Evolutionary conservation across 2,329 filamentous ascomycete genomes (phyloP).

Genomic region (Chrysoporthe puriensis): DNA sequence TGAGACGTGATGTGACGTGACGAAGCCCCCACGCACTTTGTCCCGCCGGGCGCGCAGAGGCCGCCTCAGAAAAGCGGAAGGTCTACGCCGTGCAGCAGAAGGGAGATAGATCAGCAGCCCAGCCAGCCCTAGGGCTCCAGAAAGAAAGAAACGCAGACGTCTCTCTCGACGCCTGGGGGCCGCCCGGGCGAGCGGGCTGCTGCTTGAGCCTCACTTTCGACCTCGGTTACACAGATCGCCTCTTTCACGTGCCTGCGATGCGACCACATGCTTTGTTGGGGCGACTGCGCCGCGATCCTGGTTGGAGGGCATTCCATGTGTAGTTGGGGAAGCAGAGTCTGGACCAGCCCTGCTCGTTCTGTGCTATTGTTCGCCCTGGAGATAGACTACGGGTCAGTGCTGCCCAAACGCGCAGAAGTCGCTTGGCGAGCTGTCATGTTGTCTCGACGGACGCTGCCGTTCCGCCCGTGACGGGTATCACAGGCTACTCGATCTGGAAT

Average conservation of each 20-base stretch:
- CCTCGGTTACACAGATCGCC: conserved; percentile 21
- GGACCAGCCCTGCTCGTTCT: too few species aligned
- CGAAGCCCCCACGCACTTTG: too few species aligned
- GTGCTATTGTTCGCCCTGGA: too few species aligned
- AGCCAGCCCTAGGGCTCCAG: background rate
- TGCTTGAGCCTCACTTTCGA: conserved; percentile 25
- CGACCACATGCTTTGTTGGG: too few species aligned
- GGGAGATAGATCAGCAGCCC: background rate
- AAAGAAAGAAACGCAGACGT: too few species aligned
- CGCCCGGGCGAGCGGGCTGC: conserved; percentile 3
- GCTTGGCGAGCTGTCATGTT: background rate
- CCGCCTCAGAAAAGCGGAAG: background rate
- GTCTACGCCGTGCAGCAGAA: conserved; percentile 15
- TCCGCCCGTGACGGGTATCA: background rate
- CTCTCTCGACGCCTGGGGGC: background rate
- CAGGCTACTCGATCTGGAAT: background rate
- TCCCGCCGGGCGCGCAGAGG: background rate
- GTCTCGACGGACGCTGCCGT: background rate
- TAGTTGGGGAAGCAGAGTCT: too few species aligned
- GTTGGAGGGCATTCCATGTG: too few species aligned
- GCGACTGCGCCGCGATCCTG: too few species aligned
- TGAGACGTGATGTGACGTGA: background rate
- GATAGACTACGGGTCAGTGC: too few species aligned
- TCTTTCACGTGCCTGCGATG: too few species aligned
- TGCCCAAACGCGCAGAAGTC: background rate